phyloP scores from a whole-genome alignment of 129 eudicot genomes.

The Flaveria robusta region DNA sequence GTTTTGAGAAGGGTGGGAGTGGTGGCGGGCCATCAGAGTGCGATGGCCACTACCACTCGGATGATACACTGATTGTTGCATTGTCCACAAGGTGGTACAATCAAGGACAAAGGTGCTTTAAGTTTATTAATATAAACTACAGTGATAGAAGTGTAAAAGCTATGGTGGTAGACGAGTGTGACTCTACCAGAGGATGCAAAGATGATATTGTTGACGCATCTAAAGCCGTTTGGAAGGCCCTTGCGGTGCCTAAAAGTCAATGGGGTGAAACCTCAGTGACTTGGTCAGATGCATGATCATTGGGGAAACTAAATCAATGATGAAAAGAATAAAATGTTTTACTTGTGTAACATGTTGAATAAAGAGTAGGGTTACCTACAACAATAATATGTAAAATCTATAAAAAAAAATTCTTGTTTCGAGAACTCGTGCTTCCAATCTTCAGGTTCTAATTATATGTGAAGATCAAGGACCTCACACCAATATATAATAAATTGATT shows the following conservation, averaged over 20 bases:
- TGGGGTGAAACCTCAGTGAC: slow-evolving; percentile 31
- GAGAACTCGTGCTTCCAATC: too few relatives aligned
- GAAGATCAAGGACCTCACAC: too few relatives aligned
- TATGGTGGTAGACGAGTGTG: slow-evolving; percentile 38
- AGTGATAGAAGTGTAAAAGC: slow-evolving; percentile 20
- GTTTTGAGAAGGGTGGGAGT: slow-evolving; percentile 29
- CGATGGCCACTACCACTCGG: slow-evolving; percentile 29
- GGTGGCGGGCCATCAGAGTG: slow-evolving; percentile 34
- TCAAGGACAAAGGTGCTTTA: slow-evolving; percentile 28
- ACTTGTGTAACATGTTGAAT: background rate
- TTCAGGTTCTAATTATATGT: too few relatives aligned
- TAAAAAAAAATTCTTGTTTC: too few relatives aligned
- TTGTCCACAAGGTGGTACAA: slow-evolving; percentile 37
- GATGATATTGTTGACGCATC: slow-evolving; percentile 24
- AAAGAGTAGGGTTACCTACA: too few relatives aligned
- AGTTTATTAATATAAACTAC: slow-evolving; percentile 19
- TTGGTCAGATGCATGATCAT: slow-evolving; percentile 33
- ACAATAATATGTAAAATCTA: too few relatives aligned
- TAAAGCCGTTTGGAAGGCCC: slow-evolving; percentile 35
- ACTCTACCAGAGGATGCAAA: slow-evolving; percentile 31
- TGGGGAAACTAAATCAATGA: background rate
- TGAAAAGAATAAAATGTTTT: background rate
- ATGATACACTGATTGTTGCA: slow-evolving; percentile 24
- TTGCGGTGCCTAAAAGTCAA: slow-evolving; percentile 18
- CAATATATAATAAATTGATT: too few relatives aligned